phyloP scores from a whole-genome alignment of 116 monocot species.

The Cymodocea nodosa region DNA sequence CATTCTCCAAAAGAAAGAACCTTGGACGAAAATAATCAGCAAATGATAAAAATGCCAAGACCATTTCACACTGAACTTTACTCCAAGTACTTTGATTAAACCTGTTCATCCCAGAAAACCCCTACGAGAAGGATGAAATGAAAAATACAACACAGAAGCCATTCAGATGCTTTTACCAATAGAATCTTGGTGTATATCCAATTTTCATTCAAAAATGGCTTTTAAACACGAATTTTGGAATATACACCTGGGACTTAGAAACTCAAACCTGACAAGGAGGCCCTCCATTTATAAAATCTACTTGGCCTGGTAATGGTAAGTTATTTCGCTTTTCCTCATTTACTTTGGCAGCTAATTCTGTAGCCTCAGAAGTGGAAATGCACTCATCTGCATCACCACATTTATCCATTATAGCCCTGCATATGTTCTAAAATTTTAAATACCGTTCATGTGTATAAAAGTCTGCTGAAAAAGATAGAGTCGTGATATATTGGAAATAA shows the following conservation, averaged over 20 bases:
- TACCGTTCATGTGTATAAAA: background rate
- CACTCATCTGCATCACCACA: slow-evolving; percentile 95
- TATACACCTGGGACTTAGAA: background rate
- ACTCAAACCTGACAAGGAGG: slow-evolving; percentile 87
- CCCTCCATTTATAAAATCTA: slow-evolving; percentile 98
- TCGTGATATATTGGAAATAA: too few species aligned
- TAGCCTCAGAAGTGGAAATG: slow-evolving; percentile 80
- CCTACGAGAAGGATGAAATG: slow-evolving; percentile 29
- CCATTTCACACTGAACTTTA: slow-evolving; percentile 99
- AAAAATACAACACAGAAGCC: too few species aligned
- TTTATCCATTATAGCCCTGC: slow-evolving; percentile 92
- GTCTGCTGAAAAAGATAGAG: too few species aligned
- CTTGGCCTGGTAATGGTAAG: slow-evolving; percentile 86
- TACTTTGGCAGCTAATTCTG: slow-evolving; percentile 46
- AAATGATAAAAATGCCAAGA: slow-evolving; percentile 89
- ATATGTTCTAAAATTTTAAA: slow-evolving; percentile 2
- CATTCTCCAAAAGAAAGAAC: slow-evolving; percentile 93
- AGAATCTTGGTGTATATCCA: too few species aligned
- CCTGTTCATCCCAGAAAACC: slow-evolving; percentile 98
- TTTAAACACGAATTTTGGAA: too few species aligned
- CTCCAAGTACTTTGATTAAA: slow-evolving; percentile 92
- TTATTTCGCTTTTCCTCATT: slow-evolving; percentile 52
- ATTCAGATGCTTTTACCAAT: too few species aligned
- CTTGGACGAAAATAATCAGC: slow-evolving; percentile 85
- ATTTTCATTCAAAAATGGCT: too few species aligned